A percentile compares a stretch with the other conserved stretches of the same genome.
Conservation (phyloP, 345 rosid species). For the Eucalyptus lansdowneana region DNA sequence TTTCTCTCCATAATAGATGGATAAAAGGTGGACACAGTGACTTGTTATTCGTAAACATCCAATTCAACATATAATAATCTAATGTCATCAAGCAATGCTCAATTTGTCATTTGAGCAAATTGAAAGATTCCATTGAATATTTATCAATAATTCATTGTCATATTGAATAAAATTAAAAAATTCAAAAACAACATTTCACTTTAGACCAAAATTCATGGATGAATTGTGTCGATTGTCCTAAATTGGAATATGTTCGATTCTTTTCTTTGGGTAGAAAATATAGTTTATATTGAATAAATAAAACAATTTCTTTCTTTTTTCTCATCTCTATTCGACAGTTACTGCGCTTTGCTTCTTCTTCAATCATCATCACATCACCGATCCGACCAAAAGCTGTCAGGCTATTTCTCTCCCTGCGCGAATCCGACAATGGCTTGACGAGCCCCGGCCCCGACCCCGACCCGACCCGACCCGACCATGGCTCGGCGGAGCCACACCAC, state of each 20-base stretch:
- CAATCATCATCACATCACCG: background rate
- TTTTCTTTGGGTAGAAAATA: background rate
- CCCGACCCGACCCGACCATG: slow-evolving; percentile 8
- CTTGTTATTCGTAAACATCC: background rate
- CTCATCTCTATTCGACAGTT: background rate
- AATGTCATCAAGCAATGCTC: fast-evolving
- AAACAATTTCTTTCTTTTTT: background rate
- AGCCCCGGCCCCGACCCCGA: background rate
- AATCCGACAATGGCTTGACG: background rate
- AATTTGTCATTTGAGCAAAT: background rate
- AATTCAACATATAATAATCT: background rate
- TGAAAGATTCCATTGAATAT: fast-evolving
- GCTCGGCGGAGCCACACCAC: slow-evolving; percentile 57
- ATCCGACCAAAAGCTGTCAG: background rate
- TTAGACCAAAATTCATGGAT: no score
- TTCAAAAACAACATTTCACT: no score
- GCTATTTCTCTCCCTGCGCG: background rate
- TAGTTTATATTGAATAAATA: background rate
- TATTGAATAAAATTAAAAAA: background rate
- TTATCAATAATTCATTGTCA: fast-evolving
- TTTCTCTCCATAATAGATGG: fast-evolving
- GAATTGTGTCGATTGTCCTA: background rate
- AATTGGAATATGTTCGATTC: background rate
- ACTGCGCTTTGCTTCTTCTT: background rate
- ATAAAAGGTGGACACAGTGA: background rate